A percentile compares a stretch with the other conserved stretches of the same genome.
These are phyloP conservation scores for Tephrocybe sp. DNA, from an alignment of 768 basidiomycete genomes.

Conservation along the genomic window DNA sequence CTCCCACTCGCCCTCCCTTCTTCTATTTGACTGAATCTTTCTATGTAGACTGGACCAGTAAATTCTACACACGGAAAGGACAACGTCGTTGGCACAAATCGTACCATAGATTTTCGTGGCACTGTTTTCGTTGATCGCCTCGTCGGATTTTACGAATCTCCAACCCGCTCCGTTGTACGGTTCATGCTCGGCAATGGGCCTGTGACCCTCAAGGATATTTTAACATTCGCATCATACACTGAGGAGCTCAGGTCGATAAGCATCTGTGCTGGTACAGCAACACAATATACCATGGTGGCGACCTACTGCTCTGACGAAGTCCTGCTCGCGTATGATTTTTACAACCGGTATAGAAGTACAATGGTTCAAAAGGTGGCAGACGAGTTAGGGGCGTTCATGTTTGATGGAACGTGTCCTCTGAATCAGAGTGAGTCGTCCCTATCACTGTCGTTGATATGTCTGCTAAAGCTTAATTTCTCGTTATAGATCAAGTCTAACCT, in stretches of 20 bases:
- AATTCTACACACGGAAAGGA: constrained; percentile 9
- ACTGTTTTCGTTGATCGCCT: constrained; percentile 5
- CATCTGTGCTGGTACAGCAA: constrained; percentile 11
- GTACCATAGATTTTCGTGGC: background rate
- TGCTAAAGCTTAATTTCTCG: too few species aligned
- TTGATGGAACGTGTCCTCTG: constrained; percentile 11
- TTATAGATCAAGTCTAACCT: too few species aligned
- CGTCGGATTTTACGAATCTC: background rate
- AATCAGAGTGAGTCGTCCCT: too few species aligned
- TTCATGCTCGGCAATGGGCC: background rate
- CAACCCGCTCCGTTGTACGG: constrained; percentile 1
- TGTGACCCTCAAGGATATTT: background rate
- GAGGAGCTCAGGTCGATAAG: constrained; percentile 8
- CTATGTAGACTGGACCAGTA: constrained; percentile 3
- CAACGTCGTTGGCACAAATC: constrained; percentile 9
- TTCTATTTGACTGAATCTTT: background rate
- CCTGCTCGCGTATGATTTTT: background rate
- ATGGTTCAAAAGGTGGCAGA: constrained; percentile 1
- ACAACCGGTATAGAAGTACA: background rate
- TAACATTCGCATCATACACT: background rate
- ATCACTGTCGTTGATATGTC: too few species aligned
- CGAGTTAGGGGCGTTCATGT: constrained; percentile 4
- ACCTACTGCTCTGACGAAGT: constrained; percentile 4
- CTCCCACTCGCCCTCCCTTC: background rate
- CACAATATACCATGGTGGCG: constrained; percentile 1